A percentile compares a stretch with the other conserved stretches of the same genome.
These are phyloP conservation scores for Vanderwaltozyma tropicalis DNA, from an alignment of 805 yeast genomes.

Conservation along the genomic window DNA sequence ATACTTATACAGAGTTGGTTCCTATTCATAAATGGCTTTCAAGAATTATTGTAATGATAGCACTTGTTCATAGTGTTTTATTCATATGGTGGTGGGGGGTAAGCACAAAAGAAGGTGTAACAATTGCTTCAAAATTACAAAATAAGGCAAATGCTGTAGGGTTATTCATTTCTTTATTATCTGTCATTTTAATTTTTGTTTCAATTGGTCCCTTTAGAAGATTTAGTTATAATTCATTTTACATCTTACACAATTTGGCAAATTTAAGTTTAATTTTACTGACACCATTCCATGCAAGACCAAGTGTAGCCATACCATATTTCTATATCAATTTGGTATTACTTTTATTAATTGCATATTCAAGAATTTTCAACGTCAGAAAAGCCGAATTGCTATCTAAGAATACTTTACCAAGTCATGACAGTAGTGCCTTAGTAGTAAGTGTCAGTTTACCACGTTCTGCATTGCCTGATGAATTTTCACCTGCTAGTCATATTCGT, in stretches of 20 bases:
- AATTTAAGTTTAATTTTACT: conserved; percentile 37
- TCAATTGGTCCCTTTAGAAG: conserved; percentile 43
- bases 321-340: conserved; percentile 15
- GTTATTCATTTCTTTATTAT: conserved; percentile 31
- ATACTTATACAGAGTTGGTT: conserved; percentile 41
- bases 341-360: conserved; percentile 6
- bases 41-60: conserved; percentile 39
- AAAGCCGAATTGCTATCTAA: conserved; percentile 8
- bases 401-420: conserved; percentile 6
- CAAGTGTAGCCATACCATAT: conserved; percentile 41
- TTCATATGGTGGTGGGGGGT: conserved; percentile 40
- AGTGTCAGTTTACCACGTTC: conserved; percentile 20
- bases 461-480: conserved; percentile 22
- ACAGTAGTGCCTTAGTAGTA: conserved; percentile 15
- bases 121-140: conserved; percentile 27
- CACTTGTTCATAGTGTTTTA: conserved; percentile 42
- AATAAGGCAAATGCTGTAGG: conserved; percentile 42
- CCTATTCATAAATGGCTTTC: conserved; percentile 65
- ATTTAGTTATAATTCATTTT: conserved; percentile 42
- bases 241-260: conserved; percentile 44
- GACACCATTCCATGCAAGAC: conserved; percentile 57
- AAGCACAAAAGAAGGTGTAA: conserved; percentile 28
- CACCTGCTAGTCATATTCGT: conserved; percentile 52
- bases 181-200: conserved; percentile 32
- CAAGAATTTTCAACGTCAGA: conserved; percentile 9